Evolutionary conservation across 176 grass and related monocot species (phyloP).

Genomic region (Pontederia paniculata): DNA sequence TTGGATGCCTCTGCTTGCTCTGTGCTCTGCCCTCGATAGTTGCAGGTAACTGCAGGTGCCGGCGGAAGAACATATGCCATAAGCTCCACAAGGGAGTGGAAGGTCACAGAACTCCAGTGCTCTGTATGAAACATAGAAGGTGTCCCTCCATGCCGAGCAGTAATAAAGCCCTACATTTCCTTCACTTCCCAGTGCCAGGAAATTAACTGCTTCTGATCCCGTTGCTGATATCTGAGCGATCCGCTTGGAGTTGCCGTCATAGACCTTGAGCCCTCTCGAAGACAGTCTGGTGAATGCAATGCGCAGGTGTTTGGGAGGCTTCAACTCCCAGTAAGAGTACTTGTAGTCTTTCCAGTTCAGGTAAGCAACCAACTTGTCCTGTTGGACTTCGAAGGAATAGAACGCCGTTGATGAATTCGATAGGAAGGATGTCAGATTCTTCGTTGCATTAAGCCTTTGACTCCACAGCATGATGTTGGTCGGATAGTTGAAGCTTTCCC

Average conservation of each 20-base stretch:
- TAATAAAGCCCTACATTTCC: conserved; percentile 31
- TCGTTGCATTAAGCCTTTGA: conserved; percentile 24
- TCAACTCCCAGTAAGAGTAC: conserved; percentile 57
- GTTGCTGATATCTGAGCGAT: conserved; percentile 22
- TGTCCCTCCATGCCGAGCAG: conserved; percentile 6
- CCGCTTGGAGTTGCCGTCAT: conserved; percentile 17
- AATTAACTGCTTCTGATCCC: not conserved
- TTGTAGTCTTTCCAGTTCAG: conserved; percentile 27
- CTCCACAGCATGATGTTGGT: conserved; percentile 30
- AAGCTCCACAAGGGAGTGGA: conserved; percentile 31
- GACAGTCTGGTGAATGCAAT: conserved; percentile 23
- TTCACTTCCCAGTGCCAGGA: conserved; percentile 16
- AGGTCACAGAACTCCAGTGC: conserved; percentile 30
- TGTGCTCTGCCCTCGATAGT: not conserved
- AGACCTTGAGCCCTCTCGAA: conserved; percentile 25
- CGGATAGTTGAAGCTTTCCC: conserved; percentile 48
- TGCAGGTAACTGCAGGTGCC: conserved; percentile 24
- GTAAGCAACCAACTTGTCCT: conserved; percentile 37
- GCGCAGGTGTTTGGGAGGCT: conserved; percentile 4
- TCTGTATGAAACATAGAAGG: conserved; percentile 19
- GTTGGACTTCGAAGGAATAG: conserved; percentile 48
- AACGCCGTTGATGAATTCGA: conserved; percentile 11
- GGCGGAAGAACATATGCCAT: conserved; percentile 23
- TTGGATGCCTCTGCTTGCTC: conserved; percentile 5
- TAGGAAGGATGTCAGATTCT: not conserved